These are phyloP conservation scores for Cryptococcus hybrid DNA, from an alignment of 1,284 basidiomycete genomes.

Conservation along the genomic window DNA sequence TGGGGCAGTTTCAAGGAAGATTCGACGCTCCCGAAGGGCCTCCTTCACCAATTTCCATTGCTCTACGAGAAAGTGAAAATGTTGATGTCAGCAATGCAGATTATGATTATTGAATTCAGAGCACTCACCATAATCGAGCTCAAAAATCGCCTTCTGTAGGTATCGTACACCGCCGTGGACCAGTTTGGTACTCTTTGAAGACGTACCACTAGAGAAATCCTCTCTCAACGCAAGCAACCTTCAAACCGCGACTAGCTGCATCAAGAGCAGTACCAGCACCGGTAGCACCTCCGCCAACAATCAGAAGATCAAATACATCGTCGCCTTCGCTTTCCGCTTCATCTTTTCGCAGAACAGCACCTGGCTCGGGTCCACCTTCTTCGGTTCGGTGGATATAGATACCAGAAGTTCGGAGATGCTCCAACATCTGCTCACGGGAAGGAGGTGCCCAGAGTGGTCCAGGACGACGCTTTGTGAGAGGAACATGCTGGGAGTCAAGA, in stretches of 20 bases:
- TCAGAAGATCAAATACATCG: conserved; percentile 76
- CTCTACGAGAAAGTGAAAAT: conserved; percentile 41
- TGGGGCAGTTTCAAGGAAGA: conserved; percentile 94
- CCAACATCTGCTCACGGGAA: conserved; percentile 52
- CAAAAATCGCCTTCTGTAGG: conserved; percentile 93
- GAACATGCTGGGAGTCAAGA: conserved; percentile 19
- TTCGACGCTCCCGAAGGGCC: conserved; percentile 86
- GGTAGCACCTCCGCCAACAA: conserved; percentile 89
- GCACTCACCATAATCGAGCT: conserved; percentile 76
- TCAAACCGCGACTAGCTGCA: conserved; percentile 86
- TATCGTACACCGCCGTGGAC: conserved; percentile 98
- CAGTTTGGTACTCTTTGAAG: conserved; percentile 95
- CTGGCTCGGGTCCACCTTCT: conserved; percentile 35
- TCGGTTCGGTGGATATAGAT: conserved; percentile 36
- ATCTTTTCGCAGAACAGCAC: conserved; percentile 27
- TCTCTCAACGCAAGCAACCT: conserved; percentile 88
- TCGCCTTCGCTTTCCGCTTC: conserved; percentile 44
- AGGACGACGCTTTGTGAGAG: conserved; percentile 42
- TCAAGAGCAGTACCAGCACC: conserved; percentile 93
- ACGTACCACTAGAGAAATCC: conserved; percentile 93
- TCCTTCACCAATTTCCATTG: conserved; percentile 96
- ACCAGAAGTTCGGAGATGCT: conserved; percentile 49
- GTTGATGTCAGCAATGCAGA: background rate
- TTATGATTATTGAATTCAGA: no score
- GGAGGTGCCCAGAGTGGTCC: conserved; percentile 54